Percentiles rank a stretch among this genome's conserved stretches.
Conservation (phyloP, 2,329 filamentous ascomycete genomes). For the Tolypocladium tundrense region DNA sequence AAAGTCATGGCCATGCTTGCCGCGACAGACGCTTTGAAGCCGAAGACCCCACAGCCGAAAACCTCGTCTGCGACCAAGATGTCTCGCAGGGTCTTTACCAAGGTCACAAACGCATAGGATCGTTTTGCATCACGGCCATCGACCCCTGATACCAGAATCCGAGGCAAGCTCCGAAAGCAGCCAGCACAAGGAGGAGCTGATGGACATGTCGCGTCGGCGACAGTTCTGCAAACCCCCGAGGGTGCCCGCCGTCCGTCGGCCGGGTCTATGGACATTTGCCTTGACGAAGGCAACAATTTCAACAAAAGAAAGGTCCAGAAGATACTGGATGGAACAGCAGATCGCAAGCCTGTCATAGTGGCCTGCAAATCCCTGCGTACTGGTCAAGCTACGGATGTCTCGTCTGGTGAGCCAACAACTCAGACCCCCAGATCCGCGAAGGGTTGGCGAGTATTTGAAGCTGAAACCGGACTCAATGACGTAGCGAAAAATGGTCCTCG, state of each 20-base stretch:
- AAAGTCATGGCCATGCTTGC: slow-evolving; percentile 27
- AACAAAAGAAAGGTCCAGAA: slow-evolving; percentile 23
- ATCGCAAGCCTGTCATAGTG: slow-evolving; percentile 17
- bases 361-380: slow-evolving; percentile 17
- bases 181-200: background rate
- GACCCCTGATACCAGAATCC: slow-evolving; percentile 8
- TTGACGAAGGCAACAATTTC: slow-evolving; percentile 24
- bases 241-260: slow-evolving; percentile 10
- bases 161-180: slow-evolving; percentile 5
- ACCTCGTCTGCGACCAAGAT: slow-evolving; percentile 12
- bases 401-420: slow-evolving; percentile 15
- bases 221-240: background rate
- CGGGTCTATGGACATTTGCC: slow-evolving; percentile 19
- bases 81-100: slow-evolving; percentile 20
- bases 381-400: slow-evolving; percentile 16
- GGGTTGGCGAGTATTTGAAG: background rate
- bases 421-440: background rate
- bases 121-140: slow-evolving; percentile 17
- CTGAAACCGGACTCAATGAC: background rate
- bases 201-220: background rate
- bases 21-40: slow-evolving; percentile 23
- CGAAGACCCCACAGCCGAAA: slow-evolving; percentile 8
- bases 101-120: slow-evolving; percentile 22
- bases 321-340: slow-evolving; percentile 18
- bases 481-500: background rate